Base-by-base conservation (phyloP, 2,329 filamentous ascomycete genomes). In the Cercospora citrullina region DNA sequence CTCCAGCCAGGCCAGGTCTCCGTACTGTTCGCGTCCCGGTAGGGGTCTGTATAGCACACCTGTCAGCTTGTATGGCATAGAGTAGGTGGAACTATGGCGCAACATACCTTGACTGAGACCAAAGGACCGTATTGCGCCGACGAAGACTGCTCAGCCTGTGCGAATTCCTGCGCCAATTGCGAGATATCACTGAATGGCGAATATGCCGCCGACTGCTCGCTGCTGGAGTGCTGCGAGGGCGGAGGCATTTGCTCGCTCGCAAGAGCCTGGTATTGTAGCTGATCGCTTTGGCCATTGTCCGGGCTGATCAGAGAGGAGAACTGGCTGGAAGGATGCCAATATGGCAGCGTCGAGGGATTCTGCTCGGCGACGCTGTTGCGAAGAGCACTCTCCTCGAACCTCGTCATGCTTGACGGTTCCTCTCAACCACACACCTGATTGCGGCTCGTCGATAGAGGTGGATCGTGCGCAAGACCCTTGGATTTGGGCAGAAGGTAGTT, bases 1-100 rank as follows among this genome's bases (percentile, higher is more conserved):
- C 74, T 45, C 74, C 74, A 10, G 73, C 71, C 18, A 76, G 70
- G 7, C 74, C 72, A 9, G 72, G 72, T 30, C 71, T 64, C 28
- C 71, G 71, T 67, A 72, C 67, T 6, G 69, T 69, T 26, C 69
- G 62, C 5, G 65, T 30, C 8, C 70, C 71, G 1, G 70, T 72
- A 1, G 72, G 72, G 1, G 72, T 73, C 66, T 64, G 69, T 68
- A 12, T 28, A 58, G 8, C 16, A 23, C 30, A 23, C 21, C 9
- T 33, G 60, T 62, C 60, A 62, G 60, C 59, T 36, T 9, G 18
- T 7, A 31, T 48, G 4, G 4, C 48, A n/a, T 14, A 4, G 48
- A 28, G 48, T 4, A n/a, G 4, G 23, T 53, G 5, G 23, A 26
- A 53, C 5, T 18, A 26, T 7, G 48, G 12, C 23, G 48, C 23